Percentiles rank a stretch among this genome's conserved stretches.
Evolutionary conservation across 768 basidiomycete genomes (phyloP).

Genomic region (Psilocybe sp.): DNA sequence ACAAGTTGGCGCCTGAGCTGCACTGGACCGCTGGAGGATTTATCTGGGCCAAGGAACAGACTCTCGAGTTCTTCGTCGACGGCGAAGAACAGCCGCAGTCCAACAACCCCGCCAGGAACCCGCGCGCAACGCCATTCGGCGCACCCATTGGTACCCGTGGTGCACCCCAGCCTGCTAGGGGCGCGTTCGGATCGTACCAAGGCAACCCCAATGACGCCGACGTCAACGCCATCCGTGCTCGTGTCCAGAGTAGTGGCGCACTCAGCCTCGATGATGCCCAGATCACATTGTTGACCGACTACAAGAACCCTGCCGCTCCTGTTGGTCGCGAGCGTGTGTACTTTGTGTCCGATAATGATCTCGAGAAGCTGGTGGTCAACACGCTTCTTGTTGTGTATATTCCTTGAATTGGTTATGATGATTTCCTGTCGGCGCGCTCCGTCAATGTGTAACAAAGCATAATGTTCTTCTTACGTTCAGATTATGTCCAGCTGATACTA

Average conservation of each 20-base stretch:
- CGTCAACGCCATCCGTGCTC: slow-evolving; percentile 39
- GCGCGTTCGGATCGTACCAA: slow-evolving; percentile 44
- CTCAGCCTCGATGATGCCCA: slow-evolving; percentile 61
- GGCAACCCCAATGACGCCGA: slow-evolving; percentile 34
- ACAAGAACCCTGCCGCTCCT: slow-evolving; percentile 33
- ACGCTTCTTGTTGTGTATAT: slow-evolving; percentile 70
- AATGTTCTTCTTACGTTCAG: neutral
- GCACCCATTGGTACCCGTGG: slow-evolving; percentile 21
- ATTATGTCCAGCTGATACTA: neutral
- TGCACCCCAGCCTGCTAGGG: slow-evolving; percentile 36
- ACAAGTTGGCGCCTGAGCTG: slow-evolving; percentile 70
- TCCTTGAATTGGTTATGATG: slow-evolving; percentile 27
- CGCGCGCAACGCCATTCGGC: slow-evolving; percentile 35
- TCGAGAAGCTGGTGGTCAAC: slow-evolving; percentile 77
- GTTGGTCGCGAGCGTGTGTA: slow-evolving; percentile 68
- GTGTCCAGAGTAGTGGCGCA: slow-evolving; percentile 69
- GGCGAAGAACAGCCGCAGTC: slow-evolving; percentile 20
- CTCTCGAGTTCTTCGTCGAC: slow-evolving; percentile 60
- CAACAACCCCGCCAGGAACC: slow-evolving; percentile 21
- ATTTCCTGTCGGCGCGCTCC: neutral
- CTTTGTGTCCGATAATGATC: slow-evolving; percentile 61
- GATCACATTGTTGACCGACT: slow-evolving; percentile 57
- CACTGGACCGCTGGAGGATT: slow-evolving; percentile 84
- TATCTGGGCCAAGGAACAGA: slow-evolving; percentile 73
- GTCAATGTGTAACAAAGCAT: neutral